These are phyloP conservation scores for Zymoseptoria tritici DNA, from an alignment of 2,329 filamentous ascomycete species.

Conservation along the genomic window DNA sequence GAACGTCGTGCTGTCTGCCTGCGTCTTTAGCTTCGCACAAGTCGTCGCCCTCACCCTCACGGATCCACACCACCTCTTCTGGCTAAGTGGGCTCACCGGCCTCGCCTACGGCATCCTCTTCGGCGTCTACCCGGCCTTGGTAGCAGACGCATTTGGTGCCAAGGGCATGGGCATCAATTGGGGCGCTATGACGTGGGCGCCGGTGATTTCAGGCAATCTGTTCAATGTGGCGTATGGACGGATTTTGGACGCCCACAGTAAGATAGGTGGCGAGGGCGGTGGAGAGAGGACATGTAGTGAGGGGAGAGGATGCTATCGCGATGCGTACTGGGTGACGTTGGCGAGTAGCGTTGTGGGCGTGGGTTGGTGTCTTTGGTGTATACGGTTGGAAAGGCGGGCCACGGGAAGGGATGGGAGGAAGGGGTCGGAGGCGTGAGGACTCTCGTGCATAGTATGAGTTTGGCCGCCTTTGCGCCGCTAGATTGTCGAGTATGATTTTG, in stretches of 20 bases:
- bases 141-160: slow-evolving; percentile 83
- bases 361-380: slow-evolving; percentile 61
- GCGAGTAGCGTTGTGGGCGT: slow-evolving; percentile 63
- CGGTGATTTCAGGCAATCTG: slow-evolving; percentile 78
- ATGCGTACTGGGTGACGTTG: slow-evolving; percentile 74
- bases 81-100: slow-evolving; percentile 77
- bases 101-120: slow-evolving; percentile 90
- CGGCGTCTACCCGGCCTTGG: slow-evolving; percentile 82
- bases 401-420: slow-evolving; percentile 14
- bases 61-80: slow-evolving; percentile 67
- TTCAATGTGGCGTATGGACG: slow-evolving; percentile 88
- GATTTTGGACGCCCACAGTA: slow-evolving; percentile 74
- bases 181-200: slow-evolving; percentile 88
- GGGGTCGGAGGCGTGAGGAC: not conserved
- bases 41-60: slow-evolving; percentile 65
- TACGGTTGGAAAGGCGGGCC: slow-evolving; percentile 35
- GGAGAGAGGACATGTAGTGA: slow-evolving; percentile 63
- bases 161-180: slow-evolving; percentile 88
- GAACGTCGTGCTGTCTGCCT: slow-evolving; percentile 73
- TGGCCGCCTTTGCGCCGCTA: too few relatives aligned
- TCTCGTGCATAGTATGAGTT: not conserved
- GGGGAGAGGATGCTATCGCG: slow-evolving; percentile 71
- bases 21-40: slow-evolving; percentile 74
- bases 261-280: slow-evolving; percentile 45
- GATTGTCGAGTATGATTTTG: too few relatives aligned